Percentiles rank a stretch among this genome's conserved stretches.
Evolutionary conservation across 192 early-diverging fungal genomes (phyloP).

Genomic region (Mortierella claussenii): DNA sequence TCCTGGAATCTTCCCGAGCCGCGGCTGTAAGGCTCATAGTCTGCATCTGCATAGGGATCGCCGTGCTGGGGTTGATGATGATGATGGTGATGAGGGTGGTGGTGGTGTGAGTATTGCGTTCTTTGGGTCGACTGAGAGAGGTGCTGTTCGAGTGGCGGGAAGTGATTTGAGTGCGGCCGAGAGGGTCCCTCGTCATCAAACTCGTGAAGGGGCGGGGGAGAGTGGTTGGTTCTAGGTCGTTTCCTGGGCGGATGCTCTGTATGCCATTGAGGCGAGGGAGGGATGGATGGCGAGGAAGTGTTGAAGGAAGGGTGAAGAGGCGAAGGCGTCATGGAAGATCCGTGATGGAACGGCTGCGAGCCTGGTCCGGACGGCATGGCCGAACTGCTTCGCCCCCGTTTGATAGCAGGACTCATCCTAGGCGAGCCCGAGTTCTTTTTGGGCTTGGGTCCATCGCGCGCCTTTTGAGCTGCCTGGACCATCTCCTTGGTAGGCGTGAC

Average conservation of each 20-base stretch:
- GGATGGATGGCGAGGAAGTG: constrained; percentile 35
- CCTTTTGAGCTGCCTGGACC: constrained; percentile 41
- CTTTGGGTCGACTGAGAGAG: constrained; percentile 1
- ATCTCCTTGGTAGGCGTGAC: constrained; percentile 60
- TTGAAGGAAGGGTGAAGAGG: constrained; percentile 47
- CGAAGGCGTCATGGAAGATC: constrained; percentile 35
- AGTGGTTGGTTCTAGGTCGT: constrained; percentile 32
- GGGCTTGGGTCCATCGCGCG: constrained; percentile 13
- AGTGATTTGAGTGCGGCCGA: constrained; percentile 1
- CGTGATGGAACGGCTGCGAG: constrained; percentile 14
- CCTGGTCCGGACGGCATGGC: constrained; percentile 18
- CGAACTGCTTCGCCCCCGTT: constrained; percentile 16
- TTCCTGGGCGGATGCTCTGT: constrained; percentile 38
- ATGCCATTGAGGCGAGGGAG: constrained; percentile 42
- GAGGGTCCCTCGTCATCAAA: constrained; percentile 31
- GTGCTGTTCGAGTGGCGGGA: constrained; percentile 11
- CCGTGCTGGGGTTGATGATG: constrained; percentile 3
- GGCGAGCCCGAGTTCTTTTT: constrained; percentile 19
- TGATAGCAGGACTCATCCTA: constrained; percentile 13
- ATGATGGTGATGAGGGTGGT: constrained; percentile 6
- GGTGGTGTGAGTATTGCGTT: constrained; percentile 11
- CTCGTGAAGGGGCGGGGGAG: constrained; percentile 30
- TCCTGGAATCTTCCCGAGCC: neutral
- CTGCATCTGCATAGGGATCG: constrained; percentile 14
- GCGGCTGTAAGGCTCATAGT: constrained; percentile 4